Conservation (phyloP, 2,329 filamentous ascomycete species). For the Exserohilum rostratum region DNA sequence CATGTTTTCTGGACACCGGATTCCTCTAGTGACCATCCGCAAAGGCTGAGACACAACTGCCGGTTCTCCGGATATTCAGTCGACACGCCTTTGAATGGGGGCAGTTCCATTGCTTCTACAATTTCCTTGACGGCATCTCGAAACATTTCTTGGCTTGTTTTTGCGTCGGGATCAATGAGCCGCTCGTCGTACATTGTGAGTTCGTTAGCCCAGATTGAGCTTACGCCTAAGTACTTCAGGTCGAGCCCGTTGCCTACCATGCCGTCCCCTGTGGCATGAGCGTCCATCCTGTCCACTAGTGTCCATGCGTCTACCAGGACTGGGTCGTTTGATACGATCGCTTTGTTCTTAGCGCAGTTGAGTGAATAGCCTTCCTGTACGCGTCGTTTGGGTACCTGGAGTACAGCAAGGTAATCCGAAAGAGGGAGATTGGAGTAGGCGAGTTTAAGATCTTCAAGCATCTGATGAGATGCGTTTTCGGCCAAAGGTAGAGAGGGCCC, state of each 20-base stretch:
- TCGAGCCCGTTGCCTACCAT: conserved; percentile 74
- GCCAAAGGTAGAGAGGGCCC: conserved; percentile 37
- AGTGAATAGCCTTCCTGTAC: conserved; percentile 64
- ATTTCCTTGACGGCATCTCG: conserved; percentile 63
- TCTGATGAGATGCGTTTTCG: conserved; percentile 39
- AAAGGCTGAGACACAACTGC: conserved; percentile 76
- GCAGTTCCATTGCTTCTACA: conserved; percentile 66
- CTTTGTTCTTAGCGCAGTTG: conserved; percentile 68
- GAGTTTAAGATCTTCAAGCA: conserved; percentile 47
- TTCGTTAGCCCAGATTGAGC: conserved; percentile 73
- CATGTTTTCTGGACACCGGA: conserved; percentile 57
- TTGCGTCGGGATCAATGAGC: conserved; percentile 44
- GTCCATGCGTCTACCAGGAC: conserved; percentile 83
- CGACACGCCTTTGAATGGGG: conserved; percentile 65
- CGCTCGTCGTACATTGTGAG: conserved; percentile 60
- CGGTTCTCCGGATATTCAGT: conserved; percentile 73
- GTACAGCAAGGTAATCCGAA: conserved; percentile 41
- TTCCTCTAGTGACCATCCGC: conserved; percentile 69
- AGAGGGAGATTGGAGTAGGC: conserved; percentile 43
- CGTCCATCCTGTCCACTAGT: conserved; percentile 71
- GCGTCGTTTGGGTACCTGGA: conserved; percentile 56
- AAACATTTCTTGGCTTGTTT: conserved; percentile 63
- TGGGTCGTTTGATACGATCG: conserved; percentile 71
- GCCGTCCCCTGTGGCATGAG: conserved; percentile 68
- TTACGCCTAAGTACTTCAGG: conserved; percentile 76